Conservation (phyloP, 129 eudicot genomes). For the Mikania micrantha region DNA sequence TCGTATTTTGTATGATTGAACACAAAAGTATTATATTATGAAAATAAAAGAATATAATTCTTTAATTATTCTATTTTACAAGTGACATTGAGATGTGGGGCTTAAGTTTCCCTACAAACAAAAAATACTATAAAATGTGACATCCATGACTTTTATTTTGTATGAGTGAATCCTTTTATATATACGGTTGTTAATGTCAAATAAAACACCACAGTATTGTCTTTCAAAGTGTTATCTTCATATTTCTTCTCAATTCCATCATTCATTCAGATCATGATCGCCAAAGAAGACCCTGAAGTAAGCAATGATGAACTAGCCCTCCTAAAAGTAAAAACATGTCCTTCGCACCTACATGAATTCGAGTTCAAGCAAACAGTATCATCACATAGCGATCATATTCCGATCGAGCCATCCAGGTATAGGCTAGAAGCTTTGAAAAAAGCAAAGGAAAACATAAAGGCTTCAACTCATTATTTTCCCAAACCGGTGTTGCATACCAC, state of each 20-base stretch:
- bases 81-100: constrained; percentile 5
- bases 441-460: not conserved
- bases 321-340: constrained; percentile 46
- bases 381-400: constrained; percentile 19
- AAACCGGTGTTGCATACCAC: not conserved
- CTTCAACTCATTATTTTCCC: constrained; percentile 2
- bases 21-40: not conserved
- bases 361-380: constrained; percentile 18
- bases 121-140: constrained; percentile 25
- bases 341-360: constrained; percentile 38
- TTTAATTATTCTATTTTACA: not conserved
- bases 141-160: constrained; percentile 20
- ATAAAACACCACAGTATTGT: not conserved
- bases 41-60: not conserved
- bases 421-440: constrained; percentile 35
- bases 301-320: constrained; percentile 26
- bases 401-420: constrained; percentile 33
- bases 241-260: not conserved
- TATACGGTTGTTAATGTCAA: not conserved
- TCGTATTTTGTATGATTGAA: no score
- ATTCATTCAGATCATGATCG: constrained; percentile 3
- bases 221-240: not conserved
- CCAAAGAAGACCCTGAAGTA: not conserved
- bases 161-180: constrained; percentile 6
- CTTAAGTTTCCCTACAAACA: constrained; percentile 12